Base-by-base conservation (phyloP, 176 grass and related monocot species). In the Poa annua region DNA sequence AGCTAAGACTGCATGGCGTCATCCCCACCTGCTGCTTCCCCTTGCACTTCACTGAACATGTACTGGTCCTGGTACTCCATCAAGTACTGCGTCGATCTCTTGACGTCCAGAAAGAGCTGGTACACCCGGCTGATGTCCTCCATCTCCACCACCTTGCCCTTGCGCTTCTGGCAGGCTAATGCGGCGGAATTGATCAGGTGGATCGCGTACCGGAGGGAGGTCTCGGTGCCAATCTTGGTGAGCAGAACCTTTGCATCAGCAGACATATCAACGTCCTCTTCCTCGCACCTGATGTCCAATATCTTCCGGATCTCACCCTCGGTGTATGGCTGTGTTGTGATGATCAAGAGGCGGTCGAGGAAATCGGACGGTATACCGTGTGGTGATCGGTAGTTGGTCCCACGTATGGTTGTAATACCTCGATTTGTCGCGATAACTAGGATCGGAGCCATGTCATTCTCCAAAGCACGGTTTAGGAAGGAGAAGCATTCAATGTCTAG, bases 401-500 rank as follows among this genome's bases (percentile, higher is more conserved):
- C 96, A 0, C 96, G 90, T 51, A 98, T 95, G 36, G 89, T 78
- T 48, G 96, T 95, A 17, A 99, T 99, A 1, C 96, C 96, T 25
- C 96, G 53, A 53, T 99, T 99, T 21, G 96, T 96, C 3, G 96
- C 93, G 1, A 96, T 93, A 9, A 99, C 91, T 13, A 96, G 85
- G 33, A 99, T 99, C 0, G 96, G 96, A 35, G 96, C 91, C 96
- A 99, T 96, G 4, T 95, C 96, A 67, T 99, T 96, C 84, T 96
- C 96, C 61, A 96, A 34, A 21, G 89, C 91, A 11, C 93, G 82
- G 69, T 96, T 99, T 10, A 99, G 93, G 85, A 99, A 99, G 49
- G 96, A 96, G 78, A 99, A 96, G 15, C 93, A 99, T 55, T 98
- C 93, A 2, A 98, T 93, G 61, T 99, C 96, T 5, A 99, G 96